A percentile compares a stretch with the other conserved stretches of the same genome.
These are phyloP conservation scores for Garcia nutans DNA, from an alignment of 345 rosid genomes.

Conservation along the genomic window DNA sequence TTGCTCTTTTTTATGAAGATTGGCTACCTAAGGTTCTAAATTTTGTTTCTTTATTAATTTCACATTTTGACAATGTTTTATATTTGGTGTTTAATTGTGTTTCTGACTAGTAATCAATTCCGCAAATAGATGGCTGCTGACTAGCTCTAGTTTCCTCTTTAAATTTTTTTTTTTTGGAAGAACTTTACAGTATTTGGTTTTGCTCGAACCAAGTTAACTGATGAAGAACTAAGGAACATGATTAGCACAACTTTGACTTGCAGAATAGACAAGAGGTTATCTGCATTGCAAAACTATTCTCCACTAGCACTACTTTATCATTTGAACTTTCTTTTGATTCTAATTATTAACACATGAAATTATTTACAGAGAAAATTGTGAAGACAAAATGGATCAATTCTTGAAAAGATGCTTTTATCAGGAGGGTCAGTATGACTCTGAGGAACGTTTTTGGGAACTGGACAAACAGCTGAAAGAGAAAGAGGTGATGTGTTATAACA, in stretches of 20 bases:
- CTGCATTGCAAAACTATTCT: background rate
- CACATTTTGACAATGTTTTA: background rate
- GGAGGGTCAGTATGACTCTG: constrained; percentile 74
- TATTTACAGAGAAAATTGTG: constrained; percentile 69
- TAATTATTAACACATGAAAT: background rate
- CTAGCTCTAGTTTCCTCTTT: constrained; percentile 7
- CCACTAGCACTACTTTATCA: background rate
- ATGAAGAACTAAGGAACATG: constrained; percentile 72
- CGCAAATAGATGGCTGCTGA: constrained; percentile 1
- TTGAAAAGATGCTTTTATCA: constrained; percentile 80
- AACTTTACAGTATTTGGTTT: constrained; percentile 73
- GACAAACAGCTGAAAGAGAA: constrained; percentile 71
- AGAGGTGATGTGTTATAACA: constrained; percentile 45
- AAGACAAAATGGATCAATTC: constrained; percentile 77
- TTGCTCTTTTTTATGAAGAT: constrained; percentile 83
- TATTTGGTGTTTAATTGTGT: background rate
- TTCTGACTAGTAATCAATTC: background rate
- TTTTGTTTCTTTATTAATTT: constrained; percentile 3
- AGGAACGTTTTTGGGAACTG: constrained; percentile 66
- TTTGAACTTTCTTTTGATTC: background rate
- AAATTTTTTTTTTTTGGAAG: constrained; percentile 30
- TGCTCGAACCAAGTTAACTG: constrained; percentile 70
- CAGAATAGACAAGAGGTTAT: constrained; percentile 56
- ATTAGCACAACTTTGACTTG: constrained; percentile 78
- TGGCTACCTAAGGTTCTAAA: constrained; percentile 62